Percentiles rank a stretch among this genome's conserved stretches.
phyloP scores from a whole-genome alignment of 73 alveolate genomes.

The Symbiodinium pilosum region DNA sequence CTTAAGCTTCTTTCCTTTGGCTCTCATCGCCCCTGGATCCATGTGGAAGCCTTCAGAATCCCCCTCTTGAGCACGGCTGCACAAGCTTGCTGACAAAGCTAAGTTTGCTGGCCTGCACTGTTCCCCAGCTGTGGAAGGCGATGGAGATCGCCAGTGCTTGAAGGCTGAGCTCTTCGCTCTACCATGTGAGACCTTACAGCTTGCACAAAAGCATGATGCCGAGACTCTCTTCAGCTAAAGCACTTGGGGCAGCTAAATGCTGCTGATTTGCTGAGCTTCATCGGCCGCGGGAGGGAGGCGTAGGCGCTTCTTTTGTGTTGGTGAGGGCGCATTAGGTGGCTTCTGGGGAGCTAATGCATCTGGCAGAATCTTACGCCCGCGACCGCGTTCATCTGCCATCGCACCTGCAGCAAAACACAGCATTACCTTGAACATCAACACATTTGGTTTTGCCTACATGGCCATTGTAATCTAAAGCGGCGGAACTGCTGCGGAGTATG shows the following conservation, averaged over 20 bases:
- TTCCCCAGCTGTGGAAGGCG: not conserved
- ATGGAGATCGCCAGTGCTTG: not conserved
- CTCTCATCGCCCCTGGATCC: constrained; percentile 23
- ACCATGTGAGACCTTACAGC: not conserved
- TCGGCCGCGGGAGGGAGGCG: not conserved
- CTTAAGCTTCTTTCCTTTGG: constrained; percentile 42
- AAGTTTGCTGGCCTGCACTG: not conserved
- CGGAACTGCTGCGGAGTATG: too few species aligned
- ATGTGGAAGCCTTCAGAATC: constrained; percentile 20
- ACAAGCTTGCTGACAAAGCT: not conserved
- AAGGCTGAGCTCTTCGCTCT: not conserved
- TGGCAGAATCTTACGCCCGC: not conserved
- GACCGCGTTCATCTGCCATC: not conserved
- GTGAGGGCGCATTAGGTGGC: not conserved
- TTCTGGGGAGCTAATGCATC: not conserved
- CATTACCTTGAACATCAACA: too few species aligned
- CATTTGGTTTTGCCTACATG: too few species aligned
- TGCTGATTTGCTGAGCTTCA: not conserved
- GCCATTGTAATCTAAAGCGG: too few species aligned
- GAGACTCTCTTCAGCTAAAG: too few species aligned
- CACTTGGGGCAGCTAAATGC: not conserved
- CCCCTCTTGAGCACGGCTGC: too few species aligned
- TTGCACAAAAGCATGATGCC: too few species aligned
- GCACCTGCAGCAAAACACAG: not conserved
- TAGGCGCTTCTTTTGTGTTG: not conserved